Conservation (phyloP, 495 filamentous ascomycete genomes). For the Cudoniella acicularis region DNA sequence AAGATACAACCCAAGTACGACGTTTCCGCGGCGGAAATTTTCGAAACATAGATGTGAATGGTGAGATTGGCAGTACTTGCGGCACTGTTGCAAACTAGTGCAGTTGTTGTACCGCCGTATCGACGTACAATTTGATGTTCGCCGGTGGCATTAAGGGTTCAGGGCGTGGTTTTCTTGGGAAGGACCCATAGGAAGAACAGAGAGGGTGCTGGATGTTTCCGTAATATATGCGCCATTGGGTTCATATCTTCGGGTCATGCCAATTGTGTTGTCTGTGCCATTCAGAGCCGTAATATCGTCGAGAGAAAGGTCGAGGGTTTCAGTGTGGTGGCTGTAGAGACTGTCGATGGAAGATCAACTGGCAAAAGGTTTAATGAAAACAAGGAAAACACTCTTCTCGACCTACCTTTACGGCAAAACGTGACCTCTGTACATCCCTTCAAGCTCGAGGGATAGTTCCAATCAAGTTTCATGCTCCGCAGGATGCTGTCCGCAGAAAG, state of each 20-base stretch:
- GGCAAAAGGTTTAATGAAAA: no score
- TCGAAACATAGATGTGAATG: constrained; percentile 14
- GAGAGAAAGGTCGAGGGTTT: constrained; percentile 1
- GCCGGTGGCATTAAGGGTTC: constrained; percentile 2
- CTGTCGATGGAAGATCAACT: not conserved
- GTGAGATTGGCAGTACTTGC: constrained; percentile 13
- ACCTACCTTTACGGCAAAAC: no score
- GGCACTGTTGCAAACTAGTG: constrained; percentile 7
- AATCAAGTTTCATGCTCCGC: not conserved
- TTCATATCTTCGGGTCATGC: constrained; percentile 13
- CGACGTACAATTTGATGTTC: constrained; percentile 12
- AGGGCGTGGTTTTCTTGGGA: constrained; percentile 13
- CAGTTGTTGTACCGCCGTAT: constrained; percentile 15
- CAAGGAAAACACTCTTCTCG: no score
- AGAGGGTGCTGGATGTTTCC: constrained; percentile 10
- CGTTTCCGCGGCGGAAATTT: not conserved
- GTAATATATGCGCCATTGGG: constrained; percentile 5
- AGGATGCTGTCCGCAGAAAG: not conserved
- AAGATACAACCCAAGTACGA: constrained; percentile 6
- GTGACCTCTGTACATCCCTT: not conserved
- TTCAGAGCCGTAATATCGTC: constrained; percentile 11
- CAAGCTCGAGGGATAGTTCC: not conserved
- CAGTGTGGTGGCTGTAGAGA: not conserved
- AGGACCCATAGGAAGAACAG: constrained; percentile 9
- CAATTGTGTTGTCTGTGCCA: constrained; percentile 14